Evolutionary conservation across 129 eudicot species (phyloP).

Genomic region (Lactuca sativa): DNA sequence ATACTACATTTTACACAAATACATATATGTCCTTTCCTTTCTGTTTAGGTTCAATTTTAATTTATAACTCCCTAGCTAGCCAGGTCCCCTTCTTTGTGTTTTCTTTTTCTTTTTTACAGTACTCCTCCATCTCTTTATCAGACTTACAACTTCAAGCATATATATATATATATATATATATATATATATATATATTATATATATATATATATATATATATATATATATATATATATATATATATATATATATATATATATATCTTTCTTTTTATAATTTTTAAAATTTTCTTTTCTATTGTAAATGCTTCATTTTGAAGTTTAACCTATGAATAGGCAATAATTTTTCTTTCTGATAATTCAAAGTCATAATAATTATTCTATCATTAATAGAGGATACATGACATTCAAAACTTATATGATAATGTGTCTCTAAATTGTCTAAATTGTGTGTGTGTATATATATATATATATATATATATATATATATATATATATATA

Average conservation of each 20-base stretch:
- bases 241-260: slow-evolving; percentile 5
- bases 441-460: background rate
- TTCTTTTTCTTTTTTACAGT: slow-evolving; percentile 41
- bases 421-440: too few relatives aligned
- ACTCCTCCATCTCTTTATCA: slow-evolving; percentile 41
- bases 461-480: background rate
- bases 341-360: background rate
- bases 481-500: background rate
- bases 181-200: too few relatives aligned
- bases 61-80: slow-evolving; percentile 37
- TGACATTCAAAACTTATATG: too few relatives aligned
- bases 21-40: slow-evolving; percentile 38
- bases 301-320: slow-evolving; percentile 12
- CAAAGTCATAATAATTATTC: too few relatives aligned
- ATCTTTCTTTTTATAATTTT: background rate
- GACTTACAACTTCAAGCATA: slow-evolving; percentile 18
- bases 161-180: too few relatives aligned
- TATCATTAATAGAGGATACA: background rate
- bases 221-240: too few relatives aligned
- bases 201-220: too few relatives aligned
- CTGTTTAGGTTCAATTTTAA: slow-evolving; percentile 31
- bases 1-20: slow-evolving; percentile 39
- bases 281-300: background rate
- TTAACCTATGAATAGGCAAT: background rate
- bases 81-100: slow-evolving; percentile 47